Conservation (phyloP, 1,284 basidiomycete genomes). For the Leccinum solheimii region DNA sequence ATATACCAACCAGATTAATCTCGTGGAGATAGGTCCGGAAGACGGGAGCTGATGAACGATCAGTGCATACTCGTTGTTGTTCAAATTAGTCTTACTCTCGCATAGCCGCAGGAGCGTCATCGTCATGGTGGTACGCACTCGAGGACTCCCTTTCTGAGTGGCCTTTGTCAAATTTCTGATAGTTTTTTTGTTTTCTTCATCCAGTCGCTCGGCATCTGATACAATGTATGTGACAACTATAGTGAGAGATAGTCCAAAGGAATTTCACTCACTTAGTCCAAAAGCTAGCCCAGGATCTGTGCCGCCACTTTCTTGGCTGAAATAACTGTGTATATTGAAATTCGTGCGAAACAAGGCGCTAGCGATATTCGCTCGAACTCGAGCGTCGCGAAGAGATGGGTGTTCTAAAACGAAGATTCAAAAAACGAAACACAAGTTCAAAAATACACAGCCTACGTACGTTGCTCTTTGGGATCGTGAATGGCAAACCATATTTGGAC, state of each 20-base stretch:
- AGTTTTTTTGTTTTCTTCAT: background rate
- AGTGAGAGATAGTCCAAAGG: no score
- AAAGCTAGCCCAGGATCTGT: slow-evolving; percentile 19
- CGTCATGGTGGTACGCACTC: slow-evolving; percentile 24
- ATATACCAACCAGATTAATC: slow-evolving; percentile 1
- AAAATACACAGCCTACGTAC: slow-evolving; percentile 3
- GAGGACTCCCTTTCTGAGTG: background rate
- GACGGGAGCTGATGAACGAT: background rate
- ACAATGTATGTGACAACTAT: background rate
- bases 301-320: background rate
- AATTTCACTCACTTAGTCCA: slow-evolving; percentile 18
- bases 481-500: background rate
- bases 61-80: background rate
- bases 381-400: slow-evolving; percentile 1
- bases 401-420: slow-evolving; percentile 4
- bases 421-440: background rate
- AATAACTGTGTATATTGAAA: background rate
- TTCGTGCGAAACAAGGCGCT: slow-evolving; percentile 12
- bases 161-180: slow-evolving; percentile 14
- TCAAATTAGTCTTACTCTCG: slow-evolving; percentile 7
- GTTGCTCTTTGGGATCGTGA: background rate
- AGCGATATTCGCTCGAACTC: slow-evolving; percentile 21
- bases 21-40: slow-evolving; percentile 7
- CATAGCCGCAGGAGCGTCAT: slow-evolving; percentile 23
- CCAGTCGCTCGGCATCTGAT: slow-evolving; percentile 12